phyloP scores from a whole-genome alignment of 306 rosid species.

The Carpinus viminea region DNA sequence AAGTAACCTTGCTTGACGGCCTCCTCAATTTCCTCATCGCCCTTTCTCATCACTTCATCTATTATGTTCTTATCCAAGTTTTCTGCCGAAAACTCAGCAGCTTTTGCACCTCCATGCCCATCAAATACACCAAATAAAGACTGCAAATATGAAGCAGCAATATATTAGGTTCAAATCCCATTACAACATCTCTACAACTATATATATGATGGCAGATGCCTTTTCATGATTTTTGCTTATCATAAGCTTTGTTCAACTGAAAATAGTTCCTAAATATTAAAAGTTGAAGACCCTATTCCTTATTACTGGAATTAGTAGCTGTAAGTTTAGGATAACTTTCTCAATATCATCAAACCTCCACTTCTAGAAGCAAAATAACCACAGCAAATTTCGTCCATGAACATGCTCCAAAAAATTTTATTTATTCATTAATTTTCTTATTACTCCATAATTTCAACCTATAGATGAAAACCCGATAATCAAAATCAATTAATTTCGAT shows the following conservation, averaged over 20 bases:
- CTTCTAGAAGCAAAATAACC: neutral
- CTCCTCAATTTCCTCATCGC: constrained; percentile 49
- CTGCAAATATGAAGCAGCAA: constrained; percentile 44
- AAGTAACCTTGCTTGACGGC: constrained; percentile 86
- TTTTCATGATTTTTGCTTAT: neutral
- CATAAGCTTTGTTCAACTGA: neutral
- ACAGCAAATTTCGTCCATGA: neutral
- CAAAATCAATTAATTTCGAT: neutral
- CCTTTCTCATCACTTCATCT: constrained; percentile 54
- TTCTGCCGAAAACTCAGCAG: constrained; percentile 79
- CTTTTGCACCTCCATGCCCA: constrained; percentile 94
- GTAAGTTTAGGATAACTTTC: neutral
- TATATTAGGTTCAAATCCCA: constrained; percentile 26
- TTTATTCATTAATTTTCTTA: neutral
- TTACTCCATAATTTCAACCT: neutral
- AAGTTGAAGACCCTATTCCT: too few species aligned
- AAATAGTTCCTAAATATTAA: neutral
- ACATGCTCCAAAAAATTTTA: neutral
- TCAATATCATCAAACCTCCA: neutral
- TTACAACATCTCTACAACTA: neutral
- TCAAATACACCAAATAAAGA: constrained; percentile 88
- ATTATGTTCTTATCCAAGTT: constrained; percentile 70
- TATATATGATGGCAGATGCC: neutral
- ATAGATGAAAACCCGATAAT: neutral
- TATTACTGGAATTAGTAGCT: neutral